A percentile compares a stretch with the other conserved stretches of the same genome.
These are phyloP conservation scores for Sphaerobolus stellatus DNA, from an alignment of 1,284 basidiomycete genomes.

Conservation along the genomic window DNA sequence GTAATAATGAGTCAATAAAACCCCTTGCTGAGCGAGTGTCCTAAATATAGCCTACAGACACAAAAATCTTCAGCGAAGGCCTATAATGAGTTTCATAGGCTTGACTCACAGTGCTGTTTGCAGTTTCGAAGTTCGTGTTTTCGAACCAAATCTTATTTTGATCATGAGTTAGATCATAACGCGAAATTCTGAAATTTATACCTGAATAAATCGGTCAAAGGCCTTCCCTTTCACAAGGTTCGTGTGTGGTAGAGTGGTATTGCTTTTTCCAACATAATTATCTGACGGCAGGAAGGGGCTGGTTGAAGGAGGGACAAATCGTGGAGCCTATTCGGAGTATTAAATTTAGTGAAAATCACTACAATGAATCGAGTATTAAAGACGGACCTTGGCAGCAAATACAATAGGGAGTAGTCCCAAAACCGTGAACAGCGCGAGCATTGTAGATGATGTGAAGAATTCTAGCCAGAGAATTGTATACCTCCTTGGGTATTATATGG, in stretches of 20 bases:
- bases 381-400: neutral
- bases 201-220: slow-evolving; percentile 1
- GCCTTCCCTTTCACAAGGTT: neutral
- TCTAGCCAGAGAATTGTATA: too few species aligned
- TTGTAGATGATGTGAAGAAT: too few species aligned
- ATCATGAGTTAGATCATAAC: neutral
- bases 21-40: slow-evolving; percentile 50
- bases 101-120: neutral
- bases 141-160: neutral
- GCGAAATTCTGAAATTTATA: neutral
- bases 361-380: neutral
- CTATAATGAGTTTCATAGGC: neutral
- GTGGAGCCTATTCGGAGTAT: neutral
- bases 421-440: too few species aligned
- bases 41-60: slow-evolving; percentile 39
- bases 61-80: neutral
- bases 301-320: neutral
- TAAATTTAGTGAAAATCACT: neutral
- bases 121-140: neutral
- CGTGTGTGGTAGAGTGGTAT: neutral
- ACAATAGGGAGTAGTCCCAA: neutral
- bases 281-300: neutral
- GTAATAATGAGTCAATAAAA: slow-evolving; percentile 53
- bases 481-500: too few species aligned
- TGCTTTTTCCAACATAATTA: neutral